These are phyloP conservation scores for Solanum rostratum DNA, from an alignment of 257 asterid genomes.

Conservation along the genomic window DNA sequence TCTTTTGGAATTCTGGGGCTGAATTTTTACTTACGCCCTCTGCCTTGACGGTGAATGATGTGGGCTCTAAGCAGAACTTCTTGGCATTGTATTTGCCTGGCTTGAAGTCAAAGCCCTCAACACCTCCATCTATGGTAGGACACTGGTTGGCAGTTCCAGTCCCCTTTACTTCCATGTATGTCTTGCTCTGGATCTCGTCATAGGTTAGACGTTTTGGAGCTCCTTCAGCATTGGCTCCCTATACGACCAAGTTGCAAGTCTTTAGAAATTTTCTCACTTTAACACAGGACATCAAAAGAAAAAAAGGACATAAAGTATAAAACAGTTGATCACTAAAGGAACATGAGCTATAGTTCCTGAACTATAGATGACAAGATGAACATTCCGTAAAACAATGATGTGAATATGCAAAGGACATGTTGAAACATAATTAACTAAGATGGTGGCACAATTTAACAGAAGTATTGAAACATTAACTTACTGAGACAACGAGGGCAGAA, in stretches of 20 bases:
- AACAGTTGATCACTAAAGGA: not conserved
- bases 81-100: constrained; percentile 80
- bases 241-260: not conserved
- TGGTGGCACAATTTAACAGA: not conserved
- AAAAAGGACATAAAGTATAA: not conserved
- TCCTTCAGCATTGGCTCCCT: constrained; percentile 96
- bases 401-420: too few species aligned
- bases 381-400: not conserved
- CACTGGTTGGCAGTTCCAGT: constrained; percentile 97
- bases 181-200: constrained; percentile 91
- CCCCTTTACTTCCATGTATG: constrained; percentile 89
- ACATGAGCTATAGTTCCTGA: not conserved
- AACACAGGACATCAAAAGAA: not conserved
- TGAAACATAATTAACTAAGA: too few species aligned
- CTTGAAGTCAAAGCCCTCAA: constrained; percentile 58
- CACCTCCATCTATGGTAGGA: constrained; percentile 92
- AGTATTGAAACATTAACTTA: not conserved
- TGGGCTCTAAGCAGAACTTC: constrained; percentile 92
- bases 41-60: constrained; percentile 96
- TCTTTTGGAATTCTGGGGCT: constrained; percentile 76
- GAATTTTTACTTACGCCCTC: constrained; percentile 76
- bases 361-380: not conserved
- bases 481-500: constrained; percentile 89
- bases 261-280: not conserved
- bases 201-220: constrained; percentile 69